Evolutionary conservation across 202 grass and related monocot genomes (phyloP).

Genomic region (Musa balbisiana): DNA sequence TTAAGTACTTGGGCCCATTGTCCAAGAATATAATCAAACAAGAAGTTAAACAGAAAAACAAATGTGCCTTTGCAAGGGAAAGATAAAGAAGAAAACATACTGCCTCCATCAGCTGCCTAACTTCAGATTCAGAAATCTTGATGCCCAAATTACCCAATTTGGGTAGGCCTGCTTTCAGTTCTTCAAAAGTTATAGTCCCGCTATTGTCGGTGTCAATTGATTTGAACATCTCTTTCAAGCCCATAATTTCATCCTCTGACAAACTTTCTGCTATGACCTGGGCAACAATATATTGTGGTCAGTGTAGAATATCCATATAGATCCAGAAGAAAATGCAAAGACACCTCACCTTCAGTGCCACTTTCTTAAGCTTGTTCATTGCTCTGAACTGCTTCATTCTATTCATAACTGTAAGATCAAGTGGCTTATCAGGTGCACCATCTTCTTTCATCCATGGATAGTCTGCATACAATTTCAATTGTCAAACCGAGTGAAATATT

Average conservation of each 20-base stretch:
- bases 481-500: slow-evolving; percentile 23
- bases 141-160: slow-evolving; percentile 59
- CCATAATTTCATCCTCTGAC: slow-evolving; percentile 91
- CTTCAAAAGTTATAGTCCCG: slow-evolving; percentile 88
- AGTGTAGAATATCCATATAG: no score
- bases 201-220: slow-evolving; percentile 91
- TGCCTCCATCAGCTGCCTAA: slow-evolving; percentile 88
- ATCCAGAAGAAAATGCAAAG: not conserved
- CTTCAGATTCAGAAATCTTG: slow-evolving; percentile 87
- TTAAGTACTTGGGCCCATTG: not conserved
- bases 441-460: slow-evolving; percentile 98
- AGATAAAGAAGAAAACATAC: slow-evolving; percentile 35
- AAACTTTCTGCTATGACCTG: slow-evolving; percentile 84
- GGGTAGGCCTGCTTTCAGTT: slow-evolving; percentile 87
- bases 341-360: slow-evolving; percentile 68
- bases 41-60: not conserved
- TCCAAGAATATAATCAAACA: slow-evolving; percentile 3
- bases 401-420: slow-evolving; percentile 72
- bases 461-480: slow-evolving; percentile 32
- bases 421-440: slow-evolving; percentile 84
- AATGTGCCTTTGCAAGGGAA: not conserved
- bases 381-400: slow-evolving; percentile 99
- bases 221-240: slow-evolving; percentile 95
- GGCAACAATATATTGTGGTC: no score
- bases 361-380: slow-evolving; percentile 99